Percentiles rank a stretch among this genome's conserved stretches.
phyloP scores from a whole-genome alignment of 1,284 basidiomycete species.

The Malassezia caprae region DNA sequence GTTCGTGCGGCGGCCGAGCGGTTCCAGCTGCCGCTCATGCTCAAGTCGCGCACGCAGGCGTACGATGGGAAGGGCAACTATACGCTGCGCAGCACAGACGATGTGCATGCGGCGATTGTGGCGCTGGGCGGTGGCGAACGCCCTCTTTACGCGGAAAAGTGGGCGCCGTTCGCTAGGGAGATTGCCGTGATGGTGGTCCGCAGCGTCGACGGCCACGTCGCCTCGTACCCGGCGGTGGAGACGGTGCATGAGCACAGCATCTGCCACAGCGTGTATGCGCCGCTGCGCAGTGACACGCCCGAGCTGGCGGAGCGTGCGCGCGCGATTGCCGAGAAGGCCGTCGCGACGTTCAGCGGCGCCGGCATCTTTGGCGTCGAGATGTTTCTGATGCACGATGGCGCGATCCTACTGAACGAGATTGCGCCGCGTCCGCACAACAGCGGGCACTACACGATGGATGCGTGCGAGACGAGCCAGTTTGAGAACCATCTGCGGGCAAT shows the following conservation, averaged over 20 bases:
- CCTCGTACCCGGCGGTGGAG: constrained; percentile 84
- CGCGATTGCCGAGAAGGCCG: constrained; percentile 68
- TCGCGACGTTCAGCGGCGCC: constrained; percentile 70
- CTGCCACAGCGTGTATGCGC: constrained; percentile 84
- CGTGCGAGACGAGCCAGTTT: constrained; percentile 89
- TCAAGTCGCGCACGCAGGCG: constrained; percentile 85
- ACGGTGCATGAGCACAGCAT: constrained; percentile 91
- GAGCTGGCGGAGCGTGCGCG: constrained; percentile 60
- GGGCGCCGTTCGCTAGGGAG: constrained; percentile 80
- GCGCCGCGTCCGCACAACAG: constrained; percentile 99
- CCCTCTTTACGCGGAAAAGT: constrained; percentile 79
- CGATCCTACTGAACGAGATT: constrained; percentile 86
- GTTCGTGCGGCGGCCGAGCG: constrained; percentile 30
- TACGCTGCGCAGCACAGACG: constrained; percentile 57
- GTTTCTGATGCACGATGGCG: constrained; percentile 82
- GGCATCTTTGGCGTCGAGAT: constrained; percentile 97
- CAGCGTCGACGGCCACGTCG: constrained; percentile 57
- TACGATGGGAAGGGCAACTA: constrained; percentile 96
- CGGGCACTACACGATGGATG: constrained; percentile 98
- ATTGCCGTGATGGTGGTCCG: constrained; percentile 97
- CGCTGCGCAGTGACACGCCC: constrained; percentile 51
- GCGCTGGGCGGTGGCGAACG: constrained; percentile 46
- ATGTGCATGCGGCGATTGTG: constrained; percentile 59
- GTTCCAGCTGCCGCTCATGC: constrained; percentile 83
- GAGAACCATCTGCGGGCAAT: constrained; percentile 97